Evolutionary conservation across 768 basidiomycete species (phyloP).

Genomic region (Cystofilobasidium bisporidii): DNA sequence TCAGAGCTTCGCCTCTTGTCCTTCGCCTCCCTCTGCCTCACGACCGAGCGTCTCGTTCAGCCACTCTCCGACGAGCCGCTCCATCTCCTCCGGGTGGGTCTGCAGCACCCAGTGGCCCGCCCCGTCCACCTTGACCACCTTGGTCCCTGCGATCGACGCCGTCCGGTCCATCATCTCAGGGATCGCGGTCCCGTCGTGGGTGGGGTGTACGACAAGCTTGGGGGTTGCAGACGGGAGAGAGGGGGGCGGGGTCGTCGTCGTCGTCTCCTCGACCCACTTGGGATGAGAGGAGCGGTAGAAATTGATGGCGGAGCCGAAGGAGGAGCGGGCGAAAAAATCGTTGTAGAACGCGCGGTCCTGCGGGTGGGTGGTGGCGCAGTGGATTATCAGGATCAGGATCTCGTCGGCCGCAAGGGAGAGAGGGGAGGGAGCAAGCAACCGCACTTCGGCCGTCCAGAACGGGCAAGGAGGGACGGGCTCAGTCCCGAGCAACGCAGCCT

Average conservation of each 20-base stretch:
- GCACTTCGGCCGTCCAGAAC: not conserved
- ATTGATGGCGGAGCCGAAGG: not conserved
- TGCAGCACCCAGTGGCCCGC: slow-evolving; percentile 6
- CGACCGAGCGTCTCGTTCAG: not conserved
- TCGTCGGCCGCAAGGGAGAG: not conserved
- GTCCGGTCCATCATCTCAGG: not conserved
- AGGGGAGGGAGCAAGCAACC: too few relatives aligned
- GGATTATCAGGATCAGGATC: too few relatives aligned
- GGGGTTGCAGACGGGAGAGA: not conserved
- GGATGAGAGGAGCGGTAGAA: not conserved
- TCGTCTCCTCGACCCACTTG: not conserved
- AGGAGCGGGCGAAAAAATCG: not conserved
- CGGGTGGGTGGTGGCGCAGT: too few relatives aligned
- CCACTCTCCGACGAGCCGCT: not conserved
- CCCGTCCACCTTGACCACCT: not conserved
- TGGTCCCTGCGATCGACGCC: not conserved
- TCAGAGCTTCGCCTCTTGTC: not conserved
- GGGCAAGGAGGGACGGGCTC: not conserved
- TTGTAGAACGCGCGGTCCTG: slow-evolving; percentile 3
- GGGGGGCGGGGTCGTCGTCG: not conserved
- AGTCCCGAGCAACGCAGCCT: not conserved
- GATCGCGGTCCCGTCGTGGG: not conserved
- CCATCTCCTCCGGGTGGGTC: not conserved
- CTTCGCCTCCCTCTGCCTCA: too few relatives aligned
- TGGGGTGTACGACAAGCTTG: slow-evolving; percentile 3